phyloP scores from a whole-genome alignment of 495 filamentous ascomycete genomes.

The Daldinia decipiens region DNA sequence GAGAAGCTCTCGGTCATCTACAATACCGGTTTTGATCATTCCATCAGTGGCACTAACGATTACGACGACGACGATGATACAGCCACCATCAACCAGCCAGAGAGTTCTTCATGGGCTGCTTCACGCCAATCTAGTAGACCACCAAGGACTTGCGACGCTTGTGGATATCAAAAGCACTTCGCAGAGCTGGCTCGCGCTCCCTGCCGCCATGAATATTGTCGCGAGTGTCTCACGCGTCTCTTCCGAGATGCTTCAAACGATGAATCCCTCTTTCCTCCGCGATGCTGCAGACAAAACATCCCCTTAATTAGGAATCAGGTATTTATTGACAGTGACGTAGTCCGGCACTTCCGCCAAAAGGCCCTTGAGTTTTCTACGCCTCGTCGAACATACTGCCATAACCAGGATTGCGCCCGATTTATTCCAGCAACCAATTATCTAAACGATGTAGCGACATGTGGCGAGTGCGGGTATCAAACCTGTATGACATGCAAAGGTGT shows the following conservation, averaged over 20 bases:
- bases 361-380: constrained; percentile 57
- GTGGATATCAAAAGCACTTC: constrained; percentile 26
- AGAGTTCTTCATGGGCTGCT: constrained; percentile 42
- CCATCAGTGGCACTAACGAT: background rate
- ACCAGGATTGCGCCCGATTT: constrained; percentile 56
- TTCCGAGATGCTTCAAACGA: constrained; percentile 56
- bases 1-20: constrained; percentile 24
- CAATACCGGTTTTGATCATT: background rate
- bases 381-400: constrained; percentile 62
- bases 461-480: constrained; percentile 51
- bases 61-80: background rate
- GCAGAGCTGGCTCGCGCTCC: constrained; percentile 33
- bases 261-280: constrained; percentile 63
- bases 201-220: constrained; percentile 62
- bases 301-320: constrained; percentile 45
- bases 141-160: constrained; percentile 25
- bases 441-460: constrained; percentile 54
- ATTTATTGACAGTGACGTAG: constrained; percentile 47
- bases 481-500: constrained; percentile 60
- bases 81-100: constrained; percentile 13
- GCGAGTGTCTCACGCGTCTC: constrained; percentile 53
- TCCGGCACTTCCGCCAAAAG: constrained; percentile 52
- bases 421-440: constrained; percentile 50
- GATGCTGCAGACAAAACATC: constrained; percentile 60
- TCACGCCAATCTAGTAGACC: constrained; percentile 13